Evolutionary conservation across 2,329 filamentous ascomycete genomes (phyloP).

Genomic region (Trichoderma atrobrunneum): DNA sequence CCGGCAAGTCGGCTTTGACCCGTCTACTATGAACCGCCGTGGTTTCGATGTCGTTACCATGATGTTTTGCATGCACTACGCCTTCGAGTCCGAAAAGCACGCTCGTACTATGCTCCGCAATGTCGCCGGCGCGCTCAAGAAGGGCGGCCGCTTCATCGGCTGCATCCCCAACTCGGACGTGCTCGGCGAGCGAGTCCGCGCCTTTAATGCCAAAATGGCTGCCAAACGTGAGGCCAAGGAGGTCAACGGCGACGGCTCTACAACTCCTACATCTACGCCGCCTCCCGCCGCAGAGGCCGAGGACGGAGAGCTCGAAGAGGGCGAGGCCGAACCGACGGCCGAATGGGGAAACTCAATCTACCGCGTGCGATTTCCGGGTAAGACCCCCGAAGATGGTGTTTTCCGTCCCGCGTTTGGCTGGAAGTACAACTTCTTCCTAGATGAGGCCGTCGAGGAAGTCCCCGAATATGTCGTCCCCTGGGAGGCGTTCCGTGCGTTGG

Average conservation of each 20-base stretch:
- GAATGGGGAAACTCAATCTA: slow-evolving; percentile 96
- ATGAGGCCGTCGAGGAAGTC: slow-evolving; percentile 93
- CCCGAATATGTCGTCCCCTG: slow-evolving; percentile 98
- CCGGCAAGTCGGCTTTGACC: slow-evolving; percentile 82
- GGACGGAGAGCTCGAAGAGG: slow-evolving; percentile 56
- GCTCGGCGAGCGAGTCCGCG: slow-evolving; percentile 72
- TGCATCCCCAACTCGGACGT: slow-evolving; percentile 97
- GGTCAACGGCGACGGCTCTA: slow-evolving; percentile 27
- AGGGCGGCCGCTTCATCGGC: slow-evolving; percentile 90
- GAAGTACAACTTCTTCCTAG: slow-evolving; percentile 96
- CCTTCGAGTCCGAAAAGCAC: slow-evolving; percentile 89
- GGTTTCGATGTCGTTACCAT: slow-evolving; percentile 96
- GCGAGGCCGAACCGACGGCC: slow-evolving; percentile 61
- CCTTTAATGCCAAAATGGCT: slow-evolving; percentile 60
- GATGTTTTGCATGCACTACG: slow-evolving; percentile 99
- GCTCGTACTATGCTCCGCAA: slow-evolving; percentile 91
- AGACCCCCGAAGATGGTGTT: slow-evolving; percentile 79
- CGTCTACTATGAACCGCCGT: slow-evolving; percentile 66
- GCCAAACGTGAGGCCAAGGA: slow-evolving; percentile 39
- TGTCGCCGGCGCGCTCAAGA: slow-evolving; percentile 84
- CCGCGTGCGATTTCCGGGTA: slow-evolving; percentile 79
- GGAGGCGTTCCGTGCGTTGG: slow-evolving; percentile 93
- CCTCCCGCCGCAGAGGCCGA: slow-evolving; percentile 32
- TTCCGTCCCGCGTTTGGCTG: slow-evolving; percentile 95
- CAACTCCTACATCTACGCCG: slow-evolving; percentile 27